Base-by-base conservation (phyloP, 2,329 filamentous ascomycete species). In the Fonsecaea multimorphosa region DNA sequence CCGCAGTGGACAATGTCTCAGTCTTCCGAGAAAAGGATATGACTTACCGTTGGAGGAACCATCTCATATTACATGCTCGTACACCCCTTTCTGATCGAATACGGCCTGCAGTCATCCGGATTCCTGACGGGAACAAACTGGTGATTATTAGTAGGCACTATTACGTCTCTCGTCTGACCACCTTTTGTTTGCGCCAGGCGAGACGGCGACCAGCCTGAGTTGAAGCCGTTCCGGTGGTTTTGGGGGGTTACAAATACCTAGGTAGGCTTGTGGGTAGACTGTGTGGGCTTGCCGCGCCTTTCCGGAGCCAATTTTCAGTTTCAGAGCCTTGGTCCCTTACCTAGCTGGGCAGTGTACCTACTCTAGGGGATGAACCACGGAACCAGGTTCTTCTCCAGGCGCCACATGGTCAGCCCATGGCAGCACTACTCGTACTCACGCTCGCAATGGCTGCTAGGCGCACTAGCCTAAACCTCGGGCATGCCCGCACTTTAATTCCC, bases 41-140 rank as follows among this genome's bases (percentile, higher is more conserved):
- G 44, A 49, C 44, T 24, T 49, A 11, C 19, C 22, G n/a, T 24
- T 49, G 9, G 44, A 49, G 44, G 6, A 49, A 24, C 19, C 19
- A 49, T 49, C 11, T 49, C 14, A 32, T 54, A 31, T 31, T 31
- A 14, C 52, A 31, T 32, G n/a, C 19, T 53, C 19, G 27, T 9
- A 9, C 58, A 3, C 2, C 16, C 19, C 14, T 27, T n/a, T n/a
- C 9, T 51, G 7, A 60, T 51, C 22, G 34, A 44, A 61, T 55
- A 32, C 59, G 59, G 34, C n/a, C 59, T 46, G 59, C 59, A 54
- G 49, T 55, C 59, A 61, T 55, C 59, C 34, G 29, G 36, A 44
- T 24, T 55, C 59, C 34, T n/a, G 36, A 44, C 34, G 32, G 31
- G 32, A 31, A 46, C 36, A 34, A 31, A 61, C n/a, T 22, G 32